Evolutionary conservation across 257 asterid species (phyloP), one percentile per base, ranked within the genome.

Genomic region (Capsicum chinense): DNA sequence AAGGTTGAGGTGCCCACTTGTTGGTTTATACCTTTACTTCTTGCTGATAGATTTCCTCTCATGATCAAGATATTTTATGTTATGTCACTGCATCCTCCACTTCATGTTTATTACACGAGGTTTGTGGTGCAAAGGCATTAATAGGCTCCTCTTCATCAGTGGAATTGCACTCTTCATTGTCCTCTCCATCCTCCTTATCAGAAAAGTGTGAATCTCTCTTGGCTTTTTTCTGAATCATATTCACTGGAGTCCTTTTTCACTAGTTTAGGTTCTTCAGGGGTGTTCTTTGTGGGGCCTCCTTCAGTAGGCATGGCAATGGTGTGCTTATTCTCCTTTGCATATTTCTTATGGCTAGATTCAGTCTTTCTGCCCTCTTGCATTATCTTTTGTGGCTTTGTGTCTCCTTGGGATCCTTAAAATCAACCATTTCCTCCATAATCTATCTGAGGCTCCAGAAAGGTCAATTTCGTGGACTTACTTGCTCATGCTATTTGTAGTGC

Each of bases 141-240:
- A 9, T 62, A 62, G 68, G 68, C 68, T 62, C 67, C 14, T 60
- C 67, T 8, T 59, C 67, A 60, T 62, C 68, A 62, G 15, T 19
- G 15, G 68, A 62, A 62, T 62, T 62, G 68, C 68, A 19, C 68
- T 62, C 68, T 62, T 60, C 66, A 59, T n/a, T 59, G 21, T 59
- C 66, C 66, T 59, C 5, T 59, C 19, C 68, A 2, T 19, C 5
- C 15, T 62, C 68, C 37, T 5, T 19, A 62, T 62, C 68, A 62
- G 9, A 19, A 19, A 62, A 21, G 21, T 2, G 37, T 62, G 37
- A 62, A 62, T 62, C 68, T 19, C 15, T 62, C 37, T 48, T 48
- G 37, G 7, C 0, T 19, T 37, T 62, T 14, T 62, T 62, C 14
- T 19, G 68, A 62, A 13, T 62, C 7, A 62, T 62, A 62, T 62